phyloP scores from a whole-genome alignment of 768 basidiomycete species.

The Mycena rosella region DNA sequence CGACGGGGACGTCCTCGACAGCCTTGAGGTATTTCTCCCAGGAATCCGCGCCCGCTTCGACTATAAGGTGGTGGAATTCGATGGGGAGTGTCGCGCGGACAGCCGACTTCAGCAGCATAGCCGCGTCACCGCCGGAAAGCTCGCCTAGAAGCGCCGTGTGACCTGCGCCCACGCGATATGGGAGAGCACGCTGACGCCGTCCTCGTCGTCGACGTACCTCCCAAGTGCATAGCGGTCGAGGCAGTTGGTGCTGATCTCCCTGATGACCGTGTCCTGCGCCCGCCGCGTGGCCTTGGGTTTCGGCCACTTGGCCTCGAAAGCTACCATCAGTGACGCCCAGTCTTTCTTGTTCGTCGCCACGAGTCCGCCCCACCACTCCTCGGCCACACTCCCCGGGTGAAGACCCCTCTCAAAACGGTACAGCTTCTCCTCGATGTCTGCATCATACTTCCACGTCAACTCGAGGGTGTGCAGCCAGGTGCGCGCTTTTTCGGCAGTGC shows the following conservation, averaged over 20 bases:
- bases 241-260: not conserved
- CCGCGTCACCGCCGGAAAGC: conserved; percentile 5
- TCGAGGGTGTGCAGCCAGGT: conserved; percentile 15
- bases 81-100: conserved; percentile 8
- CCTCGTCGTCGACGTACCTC: conserved; percentile 6
- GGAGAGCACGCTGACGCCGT: not conserved
- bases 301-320: conserved; percentile 19
- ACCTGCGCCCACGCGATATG: conserved; percentile 8
- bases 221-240: not conserved
- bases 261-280: not conserved
- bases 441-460: not conserved
- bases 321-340: conserved; percentile 6
- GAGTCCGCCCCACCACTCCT: conserved; percentile 1
- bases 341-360: not conserved
- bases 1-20: no score
- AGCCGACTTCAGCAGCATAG: conserved; percentile 3
- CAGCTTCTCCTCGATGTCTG: conserved; percentile 5
- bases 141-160: not conserved
- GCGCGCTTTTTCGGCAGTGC: conserved; percentile 15
- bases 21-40: no score
- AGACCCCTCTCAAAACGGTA: conserved; percentile 7
- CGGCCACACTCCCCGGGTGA: conserved; percentile 10
- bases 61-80: not conserved
- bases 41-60: no score
- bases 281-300: not conserved